phyloP scores from a whole-genome alignment of 495 filamentous ascomycete genomes.

The Symbiotaphrina buchneri region DNA sequence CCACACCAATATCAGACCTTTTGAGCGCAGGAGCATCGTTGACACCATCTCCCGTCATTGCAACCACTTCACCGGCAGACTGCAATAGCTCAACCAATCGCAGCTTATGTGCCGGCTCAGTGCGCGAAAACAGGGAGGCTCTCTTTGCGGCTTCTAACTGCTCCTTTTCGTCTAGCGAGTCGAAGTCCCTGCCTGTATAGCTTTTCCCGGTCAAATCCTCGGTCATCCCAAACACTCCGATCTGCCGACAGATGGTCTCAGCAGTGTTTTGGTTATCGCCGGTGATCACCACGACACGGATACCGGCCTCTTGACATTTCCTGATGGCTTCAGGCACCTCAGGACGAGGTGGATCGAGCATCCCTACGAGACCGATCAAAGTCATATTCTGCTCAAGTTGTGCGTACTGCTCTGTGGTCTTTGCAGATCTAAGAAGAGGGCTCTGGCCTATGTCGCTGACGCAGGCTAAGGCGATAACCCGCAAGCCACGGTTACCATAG shows the following conservation, averaged over 20 bases:
- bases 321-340: slow-evolving; percentile 73
- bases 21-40: slow-evolving; percentile 98
- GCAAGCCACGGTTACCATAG: slow-evolving; percentile 78
- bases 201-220: slow-evolving; percentile 84
- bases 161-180: slow-evolving; percentile 55
- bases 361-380: slow-evolving; percentile 77
- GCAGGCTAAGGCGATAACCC: slow-evolving; percentile 82
- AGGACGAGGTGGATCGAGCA: slow-evolving; percentile 94
- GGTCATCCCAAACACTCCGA: slow-evolving; percentile 68
- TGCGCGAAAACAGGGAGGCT: slow-evolving; percentile 89
- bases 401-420: slow-evolving; percentile 62
- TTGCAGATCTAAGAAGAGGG: slow-evolving; percentile 46
- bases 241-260: slow-evolving; percentile 91
- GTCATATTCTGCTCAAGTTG: slow-evolving; percentile 87
- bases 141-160: slow-evolving; percentile 64
- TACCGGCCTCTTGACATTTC: slow-evolving; percentile 80
- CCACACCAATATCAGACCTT: slow-evolving; percentile 96
- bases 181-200: slow-evolving; percentile 88
- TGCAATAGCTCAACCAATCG: slow-evolving; percentile 93
- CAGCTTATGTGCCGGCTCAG: slow-evolving; percentile 88
- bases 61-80: slow-evolving; percentile 80
- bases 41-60: slow-evolving; percentile 98
- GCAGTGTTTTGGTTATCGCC: slow-evolving; percentile 96
- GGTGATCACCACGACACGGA: slow-evolving; percentile 93
- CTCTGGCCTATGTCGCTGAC: slow-evolving; percentile 49